These are phyloP conservation scores for Boletus smithii DNA, from an alignment of 1,284 basidiomycete genomes.

Conservation along the genomic window DNA sequence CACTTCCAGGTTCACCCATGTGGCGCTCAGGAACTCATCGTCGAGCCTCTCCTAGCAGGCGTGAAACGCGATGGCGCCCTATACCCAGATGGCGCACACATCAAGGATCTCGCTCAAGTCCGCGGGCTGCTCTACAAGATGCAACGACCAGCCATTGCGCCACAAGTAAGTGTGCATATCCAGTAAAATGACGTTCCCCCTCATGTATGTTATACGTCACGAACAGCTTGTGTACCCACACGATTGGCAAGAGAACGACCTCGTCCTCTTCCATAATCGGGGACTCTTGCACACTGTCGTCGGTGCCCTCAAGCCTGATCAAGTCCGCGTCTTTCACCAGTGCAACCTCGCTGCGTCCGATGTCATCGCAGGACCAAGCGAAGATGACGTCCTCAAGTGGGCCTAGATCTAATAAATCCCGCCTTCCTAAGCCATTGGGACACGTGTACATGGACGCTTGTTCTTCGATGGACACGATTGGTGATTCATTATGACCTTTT, in stretches of 20 bases:
- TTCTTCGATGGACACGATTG: conserved; percentile 9
- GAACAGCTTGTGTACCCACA: conserved; percentile 54
- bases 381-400: conserved; percentile 45
- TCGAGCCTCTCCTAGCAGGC: conserved; percentile 55
- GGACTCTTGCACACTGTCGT: conserved; percentile 70
- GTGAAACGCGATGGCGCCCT: conserved; percentile 44
- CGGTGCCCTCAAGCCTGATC: conserved; percentile 59
- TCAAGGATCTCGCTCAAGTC: conserved; percentile 61
- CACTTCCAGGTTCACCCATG: conserved; percentile 72
- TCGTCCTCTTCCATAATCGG: conserved; percentile 70
- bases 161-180: conserved; percentile 39
- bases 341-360: conserved; percentile 66
- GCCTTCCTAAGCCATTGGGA: conserved; percentile 2
- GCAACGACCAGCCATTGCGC: conserved; percentile 72
- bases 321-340: conserved; percentile 63
- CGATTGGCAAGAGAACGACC: conserved; percentile 58
- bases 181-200: not conserved
- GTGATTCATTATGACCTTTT: too few species aligned
- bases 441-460: conserved; percentile 1
- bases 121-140: conserved; percentile 64
- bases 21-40: conserved; percentile 45
- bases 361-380: conserved; percentile 50
- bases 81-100: conserved; percentile 64
- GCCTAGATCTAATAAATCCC: conserved; percentile 29
- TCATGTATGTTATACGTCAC: not conserved